Conservation (phyloP, 179 eudicot species). For the Actinidia arguta region DNA sequence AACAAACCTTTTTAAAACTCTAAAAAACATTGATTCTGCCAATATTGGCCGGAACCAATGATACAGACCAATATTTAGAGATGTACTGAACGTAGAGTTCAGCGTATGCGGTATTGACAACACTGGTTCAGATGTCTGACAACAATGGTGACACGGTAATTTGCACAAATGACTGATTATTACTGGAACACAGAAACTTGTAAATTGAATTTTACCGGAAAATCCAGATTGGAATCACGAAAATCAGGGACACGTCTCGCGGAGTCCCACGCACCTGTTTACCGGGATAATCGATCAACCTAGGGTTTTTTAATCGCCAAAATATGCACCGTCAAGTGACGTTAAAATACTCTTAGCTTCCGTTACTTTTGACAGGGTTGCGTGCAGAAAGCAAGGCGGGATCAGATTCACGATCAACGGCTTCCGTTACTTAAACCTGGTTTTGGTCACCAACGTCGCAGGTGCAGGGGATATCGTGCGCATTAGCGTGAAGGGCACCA, state of each 20-base stretch:
- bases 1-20: too few relatives aligned
- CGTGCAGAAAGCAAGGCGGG: slow-evolving; percentile 46
- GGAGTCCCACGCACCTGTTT: not conserved
- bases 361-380: slow-evolving; percentile 34
- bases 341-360: not conserved
- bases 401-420: slow-evolving; percentile 58
- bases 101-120: too few relatives aligned
- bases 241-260: not conserved
- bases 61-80: too few relatives aligned
- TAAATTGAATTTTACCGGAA: not conserved
- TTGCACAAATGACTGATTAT: not conserved
- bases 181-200: not conserved
- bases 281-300: not conserved
- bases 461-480: slow-evolving; percentile 51
- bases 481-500: slow-evolving; percentile 56
- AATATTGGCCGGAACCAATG: too few relatives aligned
- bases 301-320: not conserved
- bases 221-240: not conserved
- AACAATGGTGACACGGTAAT: not conserved
- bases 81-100: too few relatives aligned
- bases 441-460: slow-evolving; percentile 60
- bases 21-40: too few relatives aligned
- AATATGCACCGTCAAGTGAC: not conserved
- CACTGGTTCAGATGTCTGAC: too few relatives aligned
- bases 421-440: slow-evolving; percentile 73